phyloP scores from a whole-genome alignment of 345 rosid genomes.

The Eucalyptus polyanthemos region DNA sequence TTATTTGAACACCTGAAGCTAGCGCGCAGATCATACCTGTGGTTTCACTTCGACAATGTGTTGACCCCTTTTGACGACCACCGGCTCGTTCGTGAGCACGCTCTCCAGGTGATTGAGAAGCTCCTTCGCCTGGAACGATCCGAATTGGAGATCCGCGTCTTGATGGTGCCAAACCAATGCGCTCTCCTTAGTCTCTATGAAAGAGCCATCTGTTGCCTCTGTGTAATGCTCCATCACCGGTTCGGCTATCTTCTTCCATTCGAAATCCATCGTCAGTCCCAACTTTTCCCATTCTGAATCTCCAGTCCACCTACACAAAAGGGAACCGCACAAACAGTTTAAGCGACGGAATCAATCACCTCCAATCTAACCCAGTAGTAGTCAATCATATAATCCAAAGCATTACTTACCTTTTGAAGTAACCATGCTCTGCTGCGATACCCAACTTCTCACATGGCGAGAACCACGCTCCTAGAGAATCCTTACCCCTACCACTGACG shows the following conservation, averaged over 20 bases:
- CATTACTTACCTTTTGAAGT: conserved; percentile 43
- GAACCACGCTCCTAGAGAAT: conserved; percentile 64
- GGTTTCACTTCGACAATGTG: conserved; percentile 84
- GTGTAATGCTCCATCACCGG: conserved; percentile 75
- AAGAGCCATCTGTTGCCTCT: conserved; percentile 80
- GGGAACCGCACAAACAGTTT: background rate
- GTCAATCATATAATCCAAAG: background rate
- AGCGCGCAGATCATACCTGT: conserved; percentile 32
- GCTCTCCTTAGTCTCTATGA: conserved; percentile 65
- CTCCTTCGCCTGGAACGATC: conserved; percentile 73
- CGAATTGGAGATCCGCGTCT: conserved; percentile 63
- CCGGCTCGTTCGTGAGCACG: conserved; percentile 81
- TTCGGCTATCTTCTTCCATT: conserved; percentile 57
- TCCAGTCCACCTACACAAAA: conserved; percentile 35
- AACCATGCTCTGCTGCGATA: conserved; percentile 85
- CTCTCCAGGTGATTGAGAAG: conserved; percentile 79
- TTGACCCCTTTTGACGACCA: conserved; percentile 73
- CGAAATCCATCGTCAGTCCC: conserved; percentile 17
- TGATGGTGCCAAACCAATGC: conserved; percentile 86
- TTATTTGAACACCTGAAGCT: background rate
- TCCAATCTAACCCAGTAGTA: background rate
- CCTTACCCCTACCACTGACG: conserved; percentile 81
- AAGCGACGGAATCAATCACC: background rate
- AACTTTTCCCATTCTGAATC: conserved; percentile 50
- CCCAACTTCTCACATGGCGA: conserved; percentile 52